Evolutionary conservation across 441 rosid genomes (phyloP), one percentile per base, ranked within the genome.

Genomic region (Gossypium laxum): DNA sequence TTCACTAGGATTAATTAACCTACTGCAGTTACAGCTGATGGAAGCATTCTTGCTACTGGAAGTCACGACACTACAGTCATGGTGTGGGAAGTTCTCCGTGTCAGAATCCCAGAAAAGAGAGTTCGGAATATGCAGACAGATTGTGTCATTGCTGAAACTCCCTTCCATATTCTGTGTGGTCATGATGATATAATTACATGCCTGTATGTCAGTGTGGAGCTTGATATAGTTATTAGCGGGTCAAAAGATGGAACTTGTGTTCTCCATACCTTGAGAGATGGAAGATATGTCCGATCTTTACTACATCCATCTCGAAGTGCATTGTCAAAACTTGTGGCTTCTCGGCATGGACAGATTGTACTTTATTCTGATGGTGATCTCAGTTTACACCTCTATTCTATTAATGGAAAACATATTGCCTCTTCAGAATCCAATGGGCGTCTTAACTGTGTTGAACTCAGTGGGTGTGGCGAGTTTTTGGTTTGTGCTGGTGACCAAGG

Each of bases 401-500:
- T 94, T 14, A 94, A 94, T 73, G 99, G 99, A 21, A 94, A 94
- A 74, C 96, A 86, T 78, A 92, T 94, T 5, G 97, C 96, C n/a
- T 79, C 87, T 78, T 87, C 89, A 4, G 98, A 94, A 84, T 94
- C 98, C 77, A 92, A 87, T 14, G 98, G 99, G 62, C 90, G 96
- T 61, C 97, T 94, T 76, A 90, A 90, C 79, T 90, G 97, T 80
- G 82, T 90, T 72, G 96, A 90, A 82, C 92, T 94, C 75, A 90
- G 97, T 67, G 78, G 73, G 6, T 94, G 99, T 28, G 99, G 97
- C 55, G 92, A 90, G 78, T 92, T 90, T 80, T 84, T 94, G 83
- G 96, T 90, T 68, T 92, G 92, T 68, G 97, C 94, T 0, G 96
- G 98, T 72, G 99, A 94, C 88, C 99, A 94, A 82, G 97, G 99